Evolutionary conservation across 805 yeast species (phyloP), one percentile per base, ranked within the genome.

Genomic region (Saccharomycopsis sp.): DNA sequence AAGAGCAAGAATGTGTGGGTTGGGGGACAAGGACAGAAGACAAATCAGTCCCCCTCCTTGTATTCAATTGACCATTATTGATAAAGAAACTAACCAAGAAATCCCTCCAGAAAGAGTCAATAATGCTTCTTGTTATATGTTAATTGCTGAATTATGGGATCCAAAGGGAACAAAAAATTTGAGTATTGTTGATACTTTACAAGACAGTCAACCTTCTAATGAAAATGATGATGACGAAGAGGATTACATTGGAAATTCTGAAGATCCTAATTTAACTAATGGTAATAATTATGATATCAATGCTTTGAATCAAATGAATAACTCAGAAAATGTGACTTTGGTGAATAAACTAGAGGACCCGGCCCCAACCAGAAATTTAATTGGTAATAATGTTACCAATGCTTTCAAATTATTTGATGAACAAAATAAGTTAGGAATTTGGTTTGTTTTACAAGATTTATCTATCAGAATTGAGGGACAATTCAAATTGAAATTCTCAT

Each of bases 1-100:
- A 12, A 51, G 70, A 36, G 69, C 69, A 0, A 60, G 70, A 23
- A 66, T 65, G 70, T 65, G 70, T 47, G 70, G 70, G 1, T 54
- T 66, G 18, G 69, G 70, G 12, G 70, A 66, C 40, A 60, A 58
- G 34, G 63, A 58, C 27, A 50, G 62, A 37, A 48, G 62, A 33
- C 61, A 55, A 30, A 51, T 58, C 5, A 51, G 59, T 12, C 62
- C 62, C 3, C 59, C 61, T 3, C 61, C 61, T 2, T 57, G 59
- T 38, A 47, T 57, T 12, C 47, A 52, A 21, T 36, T 56, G 3
- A 36, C 41, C 1, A 44, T 58, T 3, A 34, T 34, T 6, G 53
- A 57, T 21, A 23, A 40, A 5, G 38, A 39, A 5, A 57, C 60
- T 1, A 53, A 55, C 19, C 44, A 49, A 13, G 52, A 49, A 6